Evolutionary conservation across 805 yeast species (phyloP).

Genomic region (Candida andamanensis): DNA sequence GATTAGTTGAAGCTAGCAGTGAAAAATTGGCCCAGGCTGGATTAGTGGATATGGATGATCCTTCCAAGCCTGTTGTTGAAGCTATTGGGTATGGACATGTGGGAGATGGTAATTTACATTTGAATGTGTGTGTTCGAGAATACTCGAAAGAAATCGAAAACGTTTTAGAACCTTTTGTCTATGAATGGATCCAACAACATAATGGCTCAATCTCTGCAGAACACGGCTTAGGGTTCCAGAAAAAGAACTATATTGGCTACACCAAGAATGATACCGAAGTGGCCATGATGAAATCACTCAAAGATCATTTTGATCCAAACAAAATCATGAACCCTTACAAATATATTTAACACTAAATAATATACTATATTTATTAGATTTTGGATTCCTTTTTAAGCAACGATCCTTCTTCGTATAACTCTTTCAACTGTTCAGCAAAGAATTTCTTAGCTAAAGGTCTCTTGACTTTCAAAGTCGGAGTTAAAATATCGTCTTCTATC

Average conservation of each 20-base stretch:
- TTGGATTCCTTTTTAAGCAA: constrained; percentile 17
- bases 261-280: constrained; percentile 73
- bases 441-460: constrained; percentile 29
- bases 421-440: constrained; percentile 19
- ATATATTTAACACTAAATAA: constrained; percentile 46
- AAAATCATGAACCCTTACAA: constrained; percentile 93
- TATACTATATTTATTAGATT: constrained; percentile 9
- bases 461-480: constrained; percentile 59
- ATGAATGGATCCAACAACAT: constrained; percentile 73
- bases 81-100: constrained; percentile 98
- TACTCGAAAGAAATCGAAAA: constrained; percentile 76
- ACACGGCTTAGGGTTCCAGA: constrained; percentile 96
- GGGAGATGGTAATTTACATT: constrained; percentile 95
- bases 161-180: constrained; percentile 87
- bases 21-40: constrained; percentile 51
- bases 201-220: constrained; percentile 94
- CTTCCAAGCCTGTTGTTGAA: constrained; percentile 71
- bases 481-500: constrained; percentile 55
- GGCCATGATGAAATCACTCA: constrained; percentile 69
- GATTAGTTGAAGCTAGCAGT: constrained; percentile 74
- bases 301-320: constrained; percentile 83
- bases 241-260: constrained; percentile 84
- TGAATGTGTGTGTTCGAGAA: constrained; percentile 85
- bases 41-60: constrained; percentile 55
- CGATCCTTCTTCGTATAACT: constrained; percentile 29